Base-by-base conservation (phyloP, 1,284 basidiomycete species). In the Ganoderma sinense region DNA sequence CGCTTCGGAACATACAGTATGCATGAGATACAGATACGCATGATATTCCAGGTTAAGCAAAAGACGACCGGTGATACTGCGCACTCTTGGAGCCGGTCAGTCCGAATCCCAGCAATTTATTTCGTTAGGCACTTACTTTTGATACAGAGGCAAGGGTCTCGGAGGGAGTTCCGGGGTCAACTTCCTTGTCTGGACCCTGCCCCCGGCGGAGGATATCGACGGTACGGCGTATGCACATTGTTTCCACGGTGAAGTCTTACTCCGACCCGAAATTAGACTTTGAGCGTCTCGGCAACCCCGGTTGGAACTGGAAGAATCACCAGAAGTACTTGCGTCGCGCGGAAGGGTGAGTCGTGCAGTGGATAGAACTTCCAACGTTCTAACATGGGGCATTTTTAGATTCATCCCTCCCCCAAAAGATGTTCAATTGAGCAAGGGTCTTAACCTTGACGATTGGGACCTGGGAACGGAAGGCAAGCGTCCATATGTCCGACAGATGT, bases 231-330 rank as follows among this genome's bases (percentile, higher is more conserved):
- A 16, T 39, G 23, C 56, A 31, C 29, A 43, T 59, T 10, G 18
- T 20, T 43, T 14, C 2, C n/a, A 6, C n/a, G 43, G 29, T 69
- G 43, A 59, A 18, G 4, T 26, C 23, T 53, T 11, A 26, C 29
- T 29, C 4, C n/a, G 5, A 31, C 33, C 33, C 11, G n/a, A 13
- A 0, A 20, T 14, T 51, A 77, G 76, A 74, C n/a, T 65, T 76
- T 39, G 76, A 77, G 66, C 71, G 71, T 33, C 72, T 77, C 1
- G 76, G 76, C 0, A 77, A 76, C 65, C 75, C 76, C 1, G 76
- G 76, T 1, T 77, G 76, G 76, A 77, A 76, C 58, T 77, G 76
- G 76, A 67, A 73, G 23, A 73, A 75, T 60, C 74, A 67, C 36
- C 69, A 76, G 69, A 75, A 74, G 41, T 75, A 76, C 65, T 62